These are phyloP conservation scores for Cystobasidiaceae sp. DNA, from an alignment of 1,284 basidiomycete genomes.

Conservation along the genomic window DNA sequence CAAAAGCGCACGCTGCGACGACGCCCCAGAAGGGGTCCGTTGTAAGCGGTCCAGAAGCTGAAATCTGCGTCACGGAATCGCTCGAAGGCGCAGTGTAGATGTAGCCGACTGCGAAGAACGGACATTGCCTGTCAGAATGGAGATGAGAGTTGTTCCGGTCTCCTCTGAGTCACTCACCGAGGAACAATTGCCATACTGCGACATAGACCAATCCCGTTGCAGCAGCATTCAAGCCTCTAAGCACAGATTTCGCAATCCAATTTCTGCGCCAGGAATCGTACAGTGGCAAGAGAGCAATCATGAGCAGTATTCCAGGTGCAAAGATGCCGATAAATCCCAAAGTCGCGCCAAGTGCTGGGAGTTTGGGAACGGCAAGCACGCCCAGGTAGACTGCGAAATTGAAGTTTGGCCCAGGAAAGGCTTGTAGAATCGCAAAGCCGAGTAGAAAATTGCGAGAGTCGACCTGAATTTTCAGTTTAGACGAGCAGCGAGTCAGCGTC, in stretches of 20 bases:
- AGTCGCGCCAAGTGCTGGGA: conserved; percentile 50
- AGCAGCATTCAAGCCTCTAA: conserved; percentile 56
- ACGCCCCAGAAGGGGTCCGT: conserved; percentile 52
- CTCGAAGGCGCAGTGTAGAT: conserved; percentile 38
- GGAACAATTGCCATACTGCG: conserved; percentile 55
- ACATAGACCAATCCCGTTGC: conserved; percentile 57
- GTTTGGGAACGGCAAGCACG: conserved; percentile 49
- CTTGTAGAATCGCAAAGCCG: conserved; percentile 55
- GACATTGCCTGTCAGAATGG: too few relatives aligned
- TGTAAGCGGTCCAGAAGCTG: conserved; percentile 46
- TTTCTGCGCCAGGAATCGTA: conserved; percentile 52
- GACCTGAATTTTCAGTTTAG: conserved; percentile 47
- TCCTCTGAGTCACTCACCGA: not conserved
- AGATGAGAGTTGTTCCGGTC: too few relatives aligned
- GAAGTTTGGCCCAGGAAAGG: conserved; percentile 55
- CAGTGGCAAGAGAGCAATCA: conserved; percentile 54
- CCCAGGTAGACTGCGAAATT: conserved; percentile 58
- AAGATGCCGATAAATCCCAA: conserved; percentile 56
- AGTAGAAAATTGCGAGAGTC: conserved; percentile 56
- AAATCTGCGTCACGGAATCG: conserved; percentile 26
- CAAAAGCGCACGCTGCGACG: conserved; percentile 42
- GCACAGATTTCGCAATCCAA: conserved; percentile 48
- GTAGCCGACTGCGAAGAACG: conserved; percentile 34
- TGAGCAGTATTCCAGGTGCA: conserved; percentile 54
- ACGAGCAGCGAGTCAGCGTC: not conserved